Percentiles rank a stretch among this genome's conserved stretches.
Conservation (phyloP, 805 yeast genomes). For the Kuraishia hungarica region DNA sequence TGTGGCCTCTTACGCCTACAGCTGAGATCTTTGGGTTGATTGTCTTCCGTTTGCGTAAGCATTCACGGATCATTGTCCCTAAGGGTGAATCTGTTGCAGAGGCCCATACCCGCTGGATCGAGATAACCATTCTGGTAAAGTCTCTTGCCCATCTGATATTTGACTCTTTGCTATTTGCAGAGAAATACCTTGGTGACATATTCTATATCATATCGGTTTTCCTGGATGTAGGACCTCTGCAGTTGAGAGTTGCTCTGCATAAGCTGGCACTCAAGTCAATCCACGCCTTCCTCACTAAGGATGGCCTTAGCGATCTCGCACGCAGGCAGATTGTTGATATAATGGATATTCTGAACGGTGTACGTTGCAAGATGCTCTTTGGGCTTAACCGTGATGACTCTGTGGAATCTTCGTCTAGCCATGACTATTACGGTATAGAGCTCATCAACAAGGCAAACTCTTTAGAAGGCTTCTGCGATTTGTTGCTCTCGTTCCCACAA, state of each 20-base stretch:
- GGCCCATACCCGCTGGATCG: slow-evolving; percentile 57
- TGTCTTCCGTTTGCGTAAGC: slow-evolving; percentile 44
- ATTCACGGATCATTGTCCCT: slow-evolving; percentile 42
- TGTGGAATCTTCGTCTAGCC: slow-evolving; percentile 16
- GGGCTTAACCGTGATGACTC: slow-evolving; percentile 54
- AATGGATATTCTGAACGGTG: slow-evolving; percentile 43
- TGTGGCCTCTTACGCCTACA: slow-evolving; percentile 61
- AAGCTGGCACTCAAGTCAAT: slow-evolving; percentile 57
- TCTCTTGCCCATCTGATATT: slow-evolving; percentile 60
- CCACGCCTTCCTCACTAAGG: slow-evolving; percentile 58
- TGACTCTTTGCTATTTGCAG: slow-evolving; percentile 54
- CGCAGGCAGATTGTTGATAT: slow-evolving; percentile 36
- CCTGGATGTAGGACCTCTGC: slow-evolving; percentile 41
- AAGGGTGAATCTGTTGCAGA: slow-evolving; percentile 35
- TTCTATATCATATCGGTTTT: slow-evolving; percentile 57
- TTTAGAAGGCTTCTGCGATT: slow-evolving; percentile 52
- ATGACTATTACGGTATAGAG: slow-evolving; percentile 17
- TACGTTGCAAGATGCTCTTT: slow-evolving; percentile 58
- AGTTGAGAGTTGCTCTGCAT: slow-evolving; percentile 54
- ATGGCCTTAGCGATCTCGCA: slow-evolving; percentile 32
- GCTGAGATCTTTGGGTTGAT: slow-evolving; percentile 64
- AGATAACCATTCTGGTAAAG: slow-evolving; percentile 58
- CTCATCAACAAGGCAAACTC: slow-evolving; percentile 33
- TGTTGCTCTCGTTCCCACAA: slow-evolving; percentile 43
- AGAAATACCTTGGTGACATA: slow-evolving; percentile 63